Base-by-base conservation (phyloP, 306 rosid species). In the Argentina anserina region DNA sequence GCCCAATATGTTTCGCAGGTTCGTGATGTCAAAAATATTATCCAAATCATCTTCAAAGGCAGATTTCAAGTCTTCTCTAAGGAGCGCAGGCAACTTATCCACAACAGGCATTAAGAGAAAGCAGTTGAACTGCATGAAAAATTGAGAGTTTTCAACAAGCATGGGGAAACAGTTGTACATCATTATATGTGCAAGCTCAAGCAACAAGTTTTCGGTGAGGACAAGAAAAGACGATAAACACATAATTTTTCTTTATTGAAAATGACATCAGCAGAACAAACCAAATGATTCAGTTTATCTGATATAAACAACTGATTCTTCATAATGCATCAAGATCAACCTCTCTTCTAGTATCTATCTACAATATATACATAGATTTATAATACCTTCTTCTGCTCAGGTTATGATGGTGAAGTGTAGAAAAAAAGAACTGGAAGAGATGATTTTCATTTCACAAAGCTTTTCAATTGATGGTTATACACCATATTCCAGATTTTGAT, bases 91-190 rank as follows among this genome's bases (percentile, higher is more conserved):
- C 88, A 91, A 81, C 85, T 94, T 94, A 80, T 94, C 98, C 79
- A 94, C 97, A 56, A 94, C 96, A 17, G 97, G 98, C 98, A 94
- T 94, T 78, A 94, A 81, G 70, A 91, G 96, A 86, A 94, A 94
- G 86, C 98, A 94, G 82, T 94, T 89, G 86, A 91, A 94, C 98
- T 94, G 96, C 83, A 81, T 80, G 79, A 73, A 86, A 20, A 63
- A 62, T 65, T 37, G 49, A 42, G 74, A 73, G 52, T 62, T 77
- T 28, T 71, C 69, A 50, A 56, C 9, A 70, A 17, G 1, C 26
- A 62, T 3, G 40, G 67, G 8, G 43, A 60, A 14, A 17, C 31
- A 31, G 40, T 60, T 2, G 3, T 29, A 31, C 20, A 31, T 15
- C 65, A 6, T 60, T 60, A 20, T 8, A 49, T 6, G 5, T 8